phyloP scores from a whole-genome alignment of 140 eudicot genomes.

The Bidens hawaiensis region DNA sequence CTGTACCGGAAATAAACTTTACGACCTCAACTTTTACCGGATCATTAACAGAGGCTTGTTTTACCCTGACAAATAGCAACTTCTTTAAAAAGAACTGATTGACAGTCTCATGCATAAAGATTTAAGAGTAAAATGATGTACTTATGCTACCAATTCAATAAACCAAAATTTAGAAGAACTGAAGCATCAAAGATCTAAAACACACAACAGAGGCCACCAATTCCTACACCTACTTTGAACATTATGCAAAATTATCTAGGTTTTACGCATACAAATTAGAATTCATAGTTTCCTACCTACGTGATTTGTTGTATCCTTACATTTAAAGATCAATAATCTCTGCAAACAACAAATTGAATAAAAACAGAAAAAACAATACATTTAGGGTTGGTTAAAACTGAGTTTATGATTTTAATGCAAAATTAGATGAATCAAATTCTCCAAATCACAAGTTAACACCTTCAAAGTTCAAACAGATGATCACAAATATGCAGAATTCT shows the following conservation, averaged over 20 bases:
- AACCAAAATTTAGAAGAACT: background rate
- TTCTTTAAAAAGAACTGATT: background rate
- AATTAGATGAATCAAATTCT: background rate
- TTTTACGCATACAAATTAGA: background rate
- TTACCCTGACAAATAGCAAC: conserved; percentile 53
- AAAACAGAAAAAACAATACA: no score
- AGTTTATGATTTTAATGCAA: background rate
- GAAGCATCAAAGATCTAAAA: background rate
- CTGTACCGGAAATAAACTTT: background rate
- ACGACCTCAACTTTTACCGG: conserved; percentile 39
- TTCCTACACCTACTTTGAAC: background rate
- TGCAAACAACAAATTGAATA: no score
- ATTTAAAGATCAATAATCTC: no score
- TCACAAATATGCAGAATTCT: no score
- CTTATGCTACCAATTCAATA: background rate
- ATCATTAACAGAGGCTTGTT: conserved; percentile 51
- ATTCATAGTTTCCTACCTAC: no score
- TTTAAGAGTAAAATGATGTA: background rate
- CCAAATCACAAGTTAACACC: background rate
- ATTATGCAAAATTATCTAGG: background rate
- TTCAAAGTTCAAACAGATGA: background rate
- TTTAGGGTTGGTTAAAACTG: background rate
- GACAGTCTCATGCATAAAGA: background rate
- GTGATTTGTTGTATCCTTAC: background rate
- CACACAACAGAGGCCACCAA: background rate